phyloP scores from a whole-genome alignment of 2,329 filamentous ascomycete species.

The Paraphoma chrysanthemicola region DNA sequence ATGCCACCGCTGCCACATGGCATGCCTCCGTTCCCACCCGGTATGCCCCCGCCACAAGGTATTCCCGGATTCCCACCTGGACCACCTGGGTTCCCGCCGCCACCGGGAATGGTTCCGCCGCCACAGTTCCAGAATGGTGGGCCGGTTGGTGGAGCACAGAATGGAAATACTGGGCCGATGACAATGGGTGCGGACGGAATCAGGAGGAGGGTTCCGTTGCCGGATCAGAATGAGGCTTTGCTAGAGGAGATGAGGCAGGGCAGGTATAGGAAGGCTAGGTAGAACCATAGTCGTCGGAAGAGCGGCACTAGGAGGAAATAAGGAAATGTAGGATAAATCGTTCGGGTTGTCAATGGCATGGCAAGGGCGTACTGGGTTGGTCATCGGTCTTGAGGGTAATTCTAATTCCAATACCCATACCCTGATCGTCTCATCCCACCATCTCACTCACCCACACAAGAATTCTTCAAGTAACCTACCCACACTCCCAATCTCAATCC shows the following conservation, averaged over 20 bases:
- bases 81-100: conserved; percentile 10
- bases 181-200: conserved; percentile 14
- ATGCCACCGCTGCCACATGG: conserved; percentile 23
- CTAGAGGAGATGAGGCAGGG: conserved; percentile 74
- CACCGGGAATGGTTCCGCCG: conserved; percentile 18
- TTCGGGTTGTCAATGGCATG: too few species aligned
- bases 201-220: conserved; percentile 69
- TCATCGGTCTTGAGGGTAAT: too few species aligned
- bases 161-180: neutral
- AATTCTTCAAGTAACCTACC: too few species aligned
- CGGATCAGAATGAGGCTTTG: conserved; percentile 83
- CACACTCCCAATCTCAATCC: too few species aligned
- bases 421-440: too few species aligned
- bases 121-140: conserved; percentile 37
- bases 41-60: conserved; percentile 23
- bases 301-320: too few species aligned
- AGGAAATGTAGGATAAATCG: too few species aligned
- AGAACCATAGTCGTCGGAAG: neutral
- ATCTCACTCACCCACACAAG: too few species aligned
- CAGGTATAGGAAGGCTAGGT: conserved; percentile 51
- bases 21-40: conserved; percentile 21
- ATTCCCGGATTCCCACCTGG: conserved; percentile 17
- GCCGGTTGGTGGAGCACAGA: conserved; percentile 13
- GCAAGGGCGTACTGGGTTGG: too few species aligned
- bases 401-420: too few species aligned